Base-by-base conservation (phyloP, 306 rosid species). In the Acacia confusa region DNA sequence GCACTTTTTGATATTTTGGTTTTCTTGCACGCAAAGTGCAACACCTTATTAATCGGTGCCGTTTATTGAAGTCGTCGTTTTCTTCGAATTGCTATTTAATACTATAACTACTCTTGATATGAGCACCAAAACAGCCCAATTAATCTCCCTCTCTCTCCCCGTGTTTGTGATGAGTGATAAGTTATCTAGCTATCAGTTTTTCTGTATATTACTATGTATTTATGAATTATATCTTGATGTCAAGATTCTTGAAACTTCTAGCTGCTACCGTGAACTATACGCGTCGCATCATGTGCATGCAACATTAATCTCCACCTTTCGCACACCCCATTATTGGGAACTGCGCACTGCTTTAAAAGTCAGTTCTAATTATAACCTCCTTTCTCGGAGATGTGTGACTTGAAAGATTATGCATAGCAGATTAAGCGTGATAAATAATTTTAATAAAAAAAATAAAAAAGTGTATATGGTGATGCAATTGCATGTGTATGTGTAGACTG, bases 161-260 rank as follows among this genome's bases (percentile, higher is more conserved):
- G 6, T 14, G n/a, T 11, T 4, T 13, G 7, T 5, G 17, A 16
- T 6, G 20, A 16, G 7, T 78, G 84, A 80, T 84, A 84, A 80
- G 82, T 61, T 80, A 84, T 84, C 80, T 68, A 50, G 1, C 7
- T 14, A 41, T 63, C 9, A 6, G 34, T 45, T 9, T 55, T 27
- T 55, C 61, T 7, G 61, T 0, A 20, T 55, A 1, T n/a, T 6
- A 19, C 11, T n/a, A n/a, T n/a, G 61, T 7, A 20, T 55, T 0
- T 2, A 19, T 52, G 58, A 7, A 19, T 52, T 11, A 52, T 17
- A 48, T 48, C 16, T 48, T 30, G 60, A 34, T 12, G 25, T 52
- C 41, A 22, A 71, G 55, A 47, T 77, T 75, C 78, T 74, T 83
- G 70, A 81, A 69, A 61, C 81, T 67, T 87, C 47, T 68, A 60